Percentiles rank a stretch among this genome's conserved stretches.
These are phyloP conservation scores for Podila verticillata DNA, from an alignment of 192 early-diverging fungal genomes.

Conservation along the genomic window DNA sequence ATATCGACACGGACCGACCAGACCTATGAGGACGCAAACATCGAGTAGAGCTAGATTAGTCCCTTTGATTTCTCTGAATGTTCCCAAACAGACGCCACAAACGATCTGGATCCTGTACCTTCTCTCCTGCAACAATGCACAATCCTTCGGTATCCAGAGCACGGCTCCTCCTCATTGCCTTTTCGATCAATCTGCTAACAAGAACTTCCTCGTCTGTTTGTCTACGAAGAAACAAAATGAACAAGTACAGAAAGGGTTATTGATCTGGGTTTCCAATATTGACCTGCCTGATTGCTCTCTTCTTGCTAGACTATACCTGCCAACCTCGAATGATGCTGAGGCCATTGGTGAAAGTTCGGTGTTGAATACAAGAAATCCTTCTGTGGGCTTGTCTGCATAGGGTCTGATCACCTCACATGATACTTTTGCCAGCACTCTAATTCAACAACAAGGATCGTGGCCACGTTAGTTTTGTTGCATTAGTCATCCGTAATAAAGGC, in stretches of 20 bases:
- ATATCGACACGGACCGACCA: slow-evolving; percentile 94
- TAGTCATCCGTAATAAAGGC: not conserved
- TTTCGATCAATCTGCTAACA: slow-evolving; percentile 88
- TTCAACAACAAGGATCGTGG: not conserved
- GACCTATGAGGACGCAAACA: slow-evolving; percentile 56
- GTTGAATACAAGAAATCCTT: slow-evolving; percentile 87
- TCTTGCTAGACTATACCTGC: slow-evolving; percentile 54
- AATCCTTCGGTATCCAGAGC: slow-evolving; percentile 97
- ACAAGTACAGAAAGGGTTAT: not conserved
- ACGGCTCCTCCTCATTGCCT: slow-evolving; percentile 80
- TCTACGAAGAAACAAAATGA: slow-evolving; percentile 42
- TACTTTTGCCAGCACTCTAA: slow-evolving; percentile 73
- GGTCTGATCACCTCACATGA: slow-evolving; percentile 77
- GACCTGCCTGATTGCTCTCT: not conserved
- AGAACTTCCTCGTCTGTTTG: slow-evolving; percentile 86
- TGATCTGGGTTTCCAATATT: not conserved
- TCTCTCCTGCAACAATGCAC: slow-evolving; percentile 95
- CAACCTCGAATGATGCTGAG: slow-evolving; percentile 74
- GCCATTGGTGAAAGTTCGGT: slow-evolving; percentile 93
- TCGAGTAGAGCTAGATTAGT: not conserved
- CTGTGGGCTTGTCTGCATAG: slow-evolving; percentile 79
- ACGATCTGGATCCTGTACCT: slow-evolving; percentile 56
- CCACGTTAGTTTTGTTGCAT: not conserved
- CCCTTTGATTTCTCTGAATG: slow-evolving; percentile 6
- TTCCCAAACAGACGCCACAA: not conserved